phyloP scores from a whole-genome alignment of 2,329 filamentous ascomycete genomes.

The Aureobasidium sp. region DNA sequence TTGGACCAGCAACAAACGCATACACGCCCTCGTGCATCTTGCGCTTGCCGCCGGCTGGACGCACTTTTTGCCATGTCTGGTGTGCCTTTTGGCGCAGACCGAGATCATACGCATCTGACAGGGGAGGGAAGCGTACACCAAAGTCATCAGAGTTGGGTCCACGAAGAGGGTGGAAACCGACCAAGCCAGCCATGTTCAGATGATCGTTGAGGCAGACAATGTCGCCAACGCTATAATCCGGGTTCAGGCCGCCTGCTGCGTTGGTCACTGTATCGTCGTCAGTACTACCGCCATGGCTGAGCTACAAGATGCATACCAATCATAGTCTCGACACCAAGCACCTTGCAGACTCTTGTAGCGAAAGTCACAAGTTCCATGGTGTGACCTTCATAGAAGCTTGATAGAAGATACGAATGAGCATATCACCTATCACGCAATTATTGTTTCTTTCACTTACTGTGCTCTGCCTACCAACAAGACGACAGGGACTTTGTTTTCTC shows the following conservation, averaged over 20 bases:
- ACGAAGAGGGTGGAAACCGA: constrained; percentile 54
- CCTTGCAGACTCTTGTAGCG: constrained; percentile 57
- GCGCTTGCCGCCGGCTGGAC: constrained; percentile 40
- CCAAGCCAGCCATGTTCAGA: constrained; percentile 56
- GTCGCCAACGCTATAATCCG: constrained; percentile 57
- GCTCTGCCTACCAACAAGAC: constrained; percentile 59
- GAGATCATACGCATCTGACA: constrained; percentile 61
- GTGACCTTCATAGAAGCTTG: constrained; percentile 62
- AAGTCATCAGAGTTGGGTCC: constrained; percentile 58
- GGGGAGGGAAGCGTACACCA: constrained; percentile 55
- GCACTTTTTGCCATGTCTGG: constrained; percentile 48
- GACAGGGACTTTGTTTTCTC: constrained; percentile 46
- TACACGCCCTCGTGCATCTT: constrained; percentile 59
- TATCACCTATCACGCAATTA: background rate
- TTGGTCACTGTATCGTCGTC: constrained; percentile 49
- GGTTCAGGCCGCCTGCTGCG: constrained; percentile 59
- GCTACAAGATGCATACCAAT: constrained; percentile 37
- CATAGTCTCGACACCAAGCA: constrained; percentile 54
- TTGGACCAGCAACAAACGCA: constrained; percentile 57
- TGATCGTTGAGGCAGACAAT: constrained; percentile 61
- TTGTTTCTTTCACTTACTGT: constrained; percentile 45
- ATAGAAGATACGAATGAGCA: constrained; percentile 18
- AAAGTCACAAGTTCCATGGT: constrained; percentile 57
- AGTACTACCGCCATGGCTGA: background rate
- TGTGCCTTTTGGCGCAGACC: constrained; percentile 52